phyloP scores from a whole-genome alignment of 1,284 basidiomycete species.

The Apiotrichum siamense region DNA sequence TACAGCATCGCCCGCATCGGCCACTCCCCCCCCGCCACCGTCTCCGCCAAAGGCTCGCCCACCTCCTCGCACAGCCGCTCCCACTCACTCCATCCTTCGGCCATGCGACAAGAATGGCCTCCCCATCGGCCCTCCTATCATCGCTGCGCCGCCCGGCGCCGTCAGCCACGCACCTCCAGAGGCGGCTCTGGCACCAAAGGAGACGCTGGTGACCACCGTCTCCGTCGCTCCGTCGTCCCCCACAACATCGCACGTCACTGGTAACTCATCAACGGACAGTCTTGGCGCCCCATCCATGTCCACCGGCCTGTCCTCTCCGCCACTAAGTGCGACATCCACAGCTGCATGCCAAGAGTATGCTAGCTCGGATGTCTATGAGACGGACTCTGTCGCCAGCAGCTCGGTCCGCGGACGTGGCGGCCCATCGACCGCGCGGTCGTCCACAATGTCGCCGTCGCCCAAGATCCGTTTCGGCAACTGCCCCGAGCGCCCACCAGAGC shows the following conservation, averaged over 20 bases:
- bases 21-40: background rate
- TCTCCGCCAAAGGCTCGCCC: background rate
- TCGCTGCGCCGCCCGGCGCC: background rate
- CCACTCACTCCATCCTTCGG: conserved; percentile 11
- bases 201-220: background rate
- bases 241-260: background rate
- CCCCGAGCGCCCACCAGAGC: conserved; percentile 31
- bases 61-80: background rate
- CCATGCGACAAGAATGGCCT: conserved; percentile 6
- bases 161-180: background rate
- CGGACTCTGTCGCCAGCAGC: background rate
- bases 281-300: background rate
- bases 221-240: background rate
- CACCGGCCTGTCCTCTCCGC: background rate
- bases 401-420: no score
- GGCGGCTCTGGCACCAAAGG: background rate
- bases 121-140: conserved; percentile 4
- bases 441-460: conserved; percentile 2
- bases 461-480: conserved; percentile 16
- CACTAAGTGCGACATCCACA: background rate
- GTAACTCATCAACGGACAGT: background rate
- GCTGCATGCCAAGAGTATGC: background rate
- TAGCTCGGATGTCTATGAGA: background rate
- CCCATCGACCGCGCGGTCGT: conserved; percentile 6
- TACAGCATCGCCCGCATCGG: background rate